Base-by-base conservation (phyloP, 2,329 filamentous ascomycete genomes). In the Neocucurbitaria cava region DNA sequence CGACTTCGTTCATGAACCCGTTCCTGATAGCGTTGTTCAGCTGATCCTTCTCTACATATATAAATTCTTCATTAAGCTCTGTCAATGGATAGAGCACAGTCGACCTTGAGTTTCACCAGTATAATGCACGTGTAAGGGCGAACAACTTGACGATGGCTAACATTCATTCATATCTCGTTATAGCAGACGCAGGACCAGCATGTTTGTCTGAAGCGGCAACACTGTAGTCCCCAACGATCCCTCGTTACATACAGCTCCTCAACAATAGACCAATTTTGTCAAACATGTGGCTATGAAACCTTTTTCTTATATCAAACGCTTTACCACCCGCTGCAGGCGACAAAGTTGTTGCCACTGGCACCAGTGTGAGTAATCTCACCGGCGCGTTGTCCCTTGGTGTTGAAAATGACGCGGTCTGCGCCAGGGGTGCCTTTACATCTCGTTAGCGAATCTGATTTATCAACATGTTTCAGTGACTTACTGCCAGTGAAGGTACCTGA, bases 321-420 rank as follows among this genome's bases (percentile, higher is more conserved):
- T 31, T 56, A 64, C 59, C 61, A 66, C 26, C 77, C 77, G 38
- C 70, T 70, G 71, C 88, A 90, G n/a, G 79, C 82, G 51, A 90
- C 86, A 74, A 91, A 91, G 74, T 83, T 79, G 71, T 90, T 87
- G 7, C 86, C 86, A 46, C 81, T 85, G 17, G 88, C 88, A 24
- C 88, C 88, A 20, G 86, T 89, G 68, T 91, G 89, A 0, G 89
- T 91, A 58, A 91, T 89, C 24, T 83, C 78, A 33, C 87, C 88
- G 13, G 86, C 88, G 40, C 84, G 80, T 52, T 81, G 54, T 63
- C 87, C 83, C 15, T 74, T 56, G 0, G 68, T 78, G 68, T 85
- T 87, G 76, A 90, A 86, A 28, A 89, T 75, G 48, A 90, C 85
- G 45, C 88, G 85, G 69, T 90, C 87, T 17, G 88, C 77, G 33